Percentiles rank a stretch among this genome's conserved stretches.
phyloP scores from a whole-genome alignment of 1,284 basidiomycete genomes.

The Tilletia indica region DNA sequence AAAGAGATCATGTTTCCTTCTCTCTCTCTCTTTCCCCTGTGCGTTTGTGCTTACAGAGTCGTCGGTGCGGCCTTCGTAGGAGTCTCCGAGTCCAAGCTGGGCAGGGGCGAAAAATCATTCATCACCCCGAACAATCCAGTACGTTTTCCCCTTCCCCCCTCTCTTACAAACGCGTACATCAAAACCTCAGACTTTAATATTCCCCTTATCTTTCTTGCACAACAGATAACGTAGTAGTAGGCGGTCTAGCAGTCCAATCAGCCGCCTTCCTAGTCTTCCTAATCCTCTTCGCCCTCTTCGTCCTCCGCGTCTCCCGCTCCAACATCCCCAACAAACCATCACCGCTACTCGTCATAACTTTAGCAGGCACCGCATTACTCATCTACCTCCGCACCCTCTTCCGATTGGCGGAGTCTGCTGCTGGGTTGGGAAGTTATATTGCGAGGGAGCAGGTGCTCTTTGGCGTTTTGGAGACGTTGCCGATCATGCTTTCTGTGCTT shows the following conservation, averaged over 20 bases:
- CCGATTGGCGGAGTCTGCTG: conserved; percentile 58
- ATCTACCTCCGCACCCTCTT: conserved; percentile 57
- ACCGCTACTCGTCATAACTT: conserved; percentile 43
- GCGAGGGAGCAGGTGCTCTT: conserved; percentile 55
- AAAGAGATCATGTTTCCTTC: not conserved
- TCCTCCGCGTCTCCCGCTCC: conserved; percentile 19
- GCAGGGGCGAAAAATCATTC: conserved; percentile 34
- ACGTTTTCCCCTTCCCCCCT: not conserved
- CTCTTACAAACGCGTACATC: not conserved
- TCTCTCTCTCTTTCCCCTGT: no score
- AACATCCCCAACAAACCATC: conserved; percentile 24
- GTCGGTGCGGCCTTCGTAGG: conserved; percentile 59
- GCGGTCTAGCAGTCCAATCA: conserved; percentile 57
- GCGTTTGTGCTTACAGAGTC: conserved; percentile 27
- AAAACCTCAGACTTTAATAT: no score
- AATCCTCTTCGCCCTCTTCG: conserved; percentile 41
- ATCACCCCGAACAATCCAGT: conserved; percentile 53
- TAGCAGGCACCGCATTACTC: conserved; percentile 46
- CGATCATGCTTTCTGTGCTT: conserved; percentile 56
- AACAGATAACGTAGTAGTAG: conserved; percentile 56
- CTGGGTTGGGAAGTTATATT: conserved; percentile 55
- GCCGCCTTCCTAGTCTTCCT: conserved; percentile 56
- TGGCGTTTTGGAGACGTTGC: conserved; percentile 56
- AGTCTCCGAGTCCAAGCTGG: conserved; percentile 52
- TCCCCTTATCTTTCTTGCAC: not conserved